Evolutionary conservation across 2,329 filamentous ascomycete genomes (phyloP).

Genomic region (Fusarium poae): DNA sequence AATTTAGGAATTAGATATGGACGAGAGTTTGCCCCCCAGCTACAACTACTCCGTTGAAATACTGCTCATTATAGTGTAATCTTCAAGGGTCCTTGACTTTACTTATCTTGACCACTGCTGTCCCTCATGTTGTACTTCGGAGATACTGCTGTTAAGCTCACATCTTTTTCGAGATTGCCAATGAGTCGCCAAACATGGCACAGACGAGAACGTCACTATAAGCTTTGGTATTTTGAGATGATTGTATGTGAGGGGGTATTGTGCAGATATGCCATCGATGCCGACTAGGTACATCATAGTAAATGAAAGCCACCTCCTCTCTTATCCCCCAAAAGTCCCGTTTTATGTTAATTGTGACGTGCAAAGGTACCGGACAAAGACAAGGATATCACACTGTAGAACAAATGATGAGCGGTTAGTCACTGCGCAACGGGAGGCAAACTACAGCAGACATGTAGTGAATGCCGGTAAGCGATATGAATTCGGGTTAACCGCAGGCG

Average conservation of each 20-base stretch:
- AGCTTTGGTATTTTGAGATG: not conserved
- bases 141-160: too few relatives aligned
- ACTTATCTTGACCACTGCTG: too few relatives aligned
- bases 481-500: not conserved
- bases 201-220: not conserved
- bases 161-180: too few relatives aligned
- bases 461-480: conserved; percentile 4
- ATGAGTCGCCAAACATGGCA: too few relatives aligned
- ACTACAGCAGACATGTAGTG: conserved; percentile 10
- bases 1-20: not conserved
- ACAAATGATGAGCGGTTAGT: not conserved
- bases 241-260: not conserved
- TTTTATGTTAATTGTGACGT: too few relatives aligned
- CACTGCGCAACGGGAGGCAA: conserved; percentile 2
- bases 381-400: not conserved
- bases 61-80: too few relatives aligned
- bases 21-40: not conserved
- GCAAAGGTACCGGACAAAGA: not conserved
- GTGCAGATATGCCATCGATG: not conserved
- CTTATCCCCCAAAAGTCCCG: too few relatives aligned
- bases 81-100: too few relatives aligned
- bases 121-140: too few relatives aligned
- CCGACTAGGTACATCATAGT: not conserved
- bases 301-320: not conserved
- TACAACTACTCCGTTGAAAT: too few relatives aligned